Evolutionary conservation across 306 rosid genomes (phyloP).

Genomic region (Ceratonia siliqua): DNA sequence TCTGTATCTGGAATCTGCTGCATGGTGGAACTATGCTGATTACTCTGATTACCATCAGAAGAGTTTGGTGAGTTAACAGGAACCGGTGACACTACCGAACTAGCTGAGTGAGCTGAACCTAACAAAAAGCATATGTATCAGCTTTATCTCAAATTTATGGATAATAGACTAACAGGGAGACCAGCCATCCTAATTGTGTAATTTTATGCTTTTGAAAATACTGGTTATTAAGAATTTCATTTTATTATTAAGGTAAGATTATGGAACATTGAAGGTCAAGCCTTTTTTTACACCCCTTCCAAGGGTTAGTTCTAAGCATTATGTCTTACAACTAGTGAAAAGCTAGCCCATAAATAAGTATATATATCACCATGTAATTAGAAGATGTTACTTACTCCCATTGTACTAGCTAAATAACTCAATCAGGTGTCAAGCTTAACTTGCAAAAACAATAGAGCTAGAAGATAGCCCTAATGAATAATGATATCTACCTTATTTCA

Average conservation of each 20-base stretch:
- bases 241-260: not conserved
- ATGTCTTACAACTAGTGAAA: not conserved
- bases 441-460: not conserved
- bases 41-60: conserved; percentile 44
- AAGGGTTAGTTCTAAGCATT: not conserved
- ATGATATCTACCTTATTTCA: conserved; percentile 1
- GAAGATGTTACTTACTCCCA: not conserved
- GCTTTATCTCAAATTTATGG: conserved; percentile 14
- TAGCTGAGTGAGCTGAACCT: conserved; percentile 51
- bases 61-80: conserved; percentile 43
- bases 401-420: not conserved
- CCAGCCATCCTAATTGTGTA: not conserved
- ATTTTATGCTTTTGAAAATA: not conserved
- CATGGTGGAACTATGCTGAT: conserved; percentile 40
- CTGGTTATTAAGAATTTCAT: conserved; percentile 4
- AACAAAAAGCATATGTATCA: conserved; percentile 32
- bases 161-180: conserved; percentile 2
- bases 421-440: not conserved
- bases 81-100: conserved; percentile 34
- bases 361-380: not conserved
- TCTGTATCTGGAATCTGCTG: conserved; percentile 45
- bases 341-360: not conserved
- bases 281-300: not conserved
- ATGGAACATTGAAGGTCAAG: not conserved
- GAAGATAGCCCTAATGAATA: not conserved